A percentile compares a stretch with the other conserved stretches of the same genome.
phyloP scores from a whole-genome alignment of 805 yeast species.

The Metschnikowia peoriensis region DNA sequence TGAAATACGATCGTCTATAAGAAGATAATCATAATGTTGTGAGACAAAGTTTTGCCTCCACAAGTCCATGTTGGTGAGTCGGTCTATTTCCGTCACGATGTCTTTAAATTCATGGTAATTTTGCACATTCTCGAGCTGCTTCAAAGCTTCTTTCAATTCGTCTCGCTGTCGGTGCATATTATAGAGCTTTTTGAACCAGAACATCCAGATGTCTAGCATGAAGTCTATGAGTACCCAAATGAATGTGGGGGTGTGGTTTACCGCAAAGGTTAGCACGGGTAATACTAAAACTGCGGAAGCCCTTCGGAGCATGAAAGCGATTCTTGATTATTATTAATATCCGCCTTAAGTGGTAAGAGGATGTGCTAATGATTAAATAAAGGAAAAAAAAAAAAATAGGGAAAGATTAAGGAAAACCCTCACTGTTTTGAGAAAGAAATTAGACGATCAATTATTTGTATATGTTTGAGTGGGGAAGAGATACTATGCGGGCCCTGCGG shows the following conservation, averaged over 20 bases:
- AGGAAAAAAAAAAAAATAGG: neutral
- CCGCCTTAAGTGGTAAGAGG: too few species aligned
- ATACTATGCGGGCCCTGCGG: neutral
- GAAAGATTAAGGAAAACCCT: neutral
- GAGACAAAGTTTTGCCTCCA: slow-evolving; percentile 86
- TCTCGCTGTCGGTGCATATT: slow-evolving; percentile 37
- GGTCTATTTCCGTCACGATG: slow-evolving; percentile 49
- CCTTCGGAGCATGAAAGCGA: slow-evolving; percentile 11
- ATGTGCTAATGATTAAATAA: too few species aligned
- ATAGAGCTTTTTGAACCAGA: slow-evolving; percentile 44
- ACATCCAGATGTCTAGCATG: slow-evolving; percentile 42
- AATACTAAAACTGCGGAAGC: slow-evolving; percentile 11
- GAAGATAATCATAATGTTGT: slow-evolving; percentile 75
- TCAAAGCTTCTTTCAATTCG: slow-evolving; percentile 47
- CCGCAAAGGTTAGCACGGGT: slow-evolving; percentile 26
- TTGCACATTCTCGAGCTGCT: slow-evolving; percentile 49
- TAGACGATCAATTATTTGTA: neutral
- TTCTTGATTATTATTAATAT: neutral
- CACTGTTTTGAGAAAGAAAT: too few species aligned
- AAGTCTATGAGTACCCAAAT: slow-evolving; percentile 45
- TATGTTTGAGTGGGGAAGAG: neutral
- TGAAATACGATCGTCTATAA: slow-evolving; percentile 73
- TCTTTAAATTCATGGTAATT: slow-evolving; percentile 72
- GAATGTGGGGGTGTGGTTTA: slow-evolving; percentile 37
- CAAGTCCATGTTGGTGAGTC: slow-evolving; percentile 42